These are phyloP conservation scores for Lizonia empirigonia DNA, from an alignment of 2,329 filamentous ascomycete genomes.

Conservation along the genomic window DNA sequence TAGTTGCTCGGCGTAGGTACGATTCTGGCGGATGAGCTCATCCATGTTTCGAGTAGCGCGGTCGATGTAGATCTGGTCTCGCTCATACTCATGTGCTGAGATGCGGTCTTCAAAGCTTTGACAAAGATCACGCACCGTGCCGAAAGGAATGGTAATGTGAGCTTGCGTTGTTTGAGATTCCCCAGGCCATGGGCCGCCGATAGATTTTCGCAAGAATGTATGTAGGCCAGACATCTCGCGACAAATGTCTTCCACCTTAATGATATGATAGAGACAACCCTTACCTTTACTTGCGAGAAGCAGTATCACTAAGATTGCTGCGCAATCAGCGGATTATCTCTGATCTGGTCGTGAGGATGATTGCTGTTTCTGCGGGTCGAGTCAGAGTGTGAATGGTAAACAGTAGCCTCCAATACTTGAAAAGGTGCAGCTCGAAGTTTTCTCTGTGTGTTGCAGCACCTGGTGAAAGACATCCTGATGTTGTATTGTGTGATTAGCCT, in stretches of 20 bases:
- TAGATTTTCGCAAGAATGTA: neutral
- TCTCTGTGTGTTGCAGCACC: neutral
- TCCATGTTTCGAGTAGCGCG: neutral
- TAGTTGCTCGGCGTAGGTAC: conserved; percentile 6
- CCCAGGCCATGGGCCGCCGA: neutral
- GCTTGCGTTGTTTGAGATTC: neutral
- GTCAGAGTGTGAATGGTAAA: neutral
- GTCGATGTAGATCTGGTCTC: neutral
- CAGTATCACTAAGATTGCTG: too few relatives aligned
- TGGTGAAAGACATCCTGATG: neutral
- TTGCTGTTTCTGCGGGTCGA: neutral
- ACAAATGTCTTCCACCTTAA: too few relatives aligned
- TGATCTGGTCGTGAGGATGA: too few relatives aligned
- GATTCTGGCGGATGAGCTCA: neutral
- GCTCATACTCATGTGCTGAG: neutral
- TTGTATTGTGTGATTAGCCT: neutral
- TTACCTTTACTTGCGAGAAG: too few relatives aligned
- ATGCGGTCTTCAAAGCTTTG: neutral
- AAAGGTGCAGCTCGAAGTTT: neutral
- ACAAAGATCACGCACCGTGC: neutral
- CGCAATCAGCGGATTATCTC: neutral
- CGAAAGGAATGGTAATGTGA: neutral
- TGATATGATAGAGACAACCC: too few relatives aligned
- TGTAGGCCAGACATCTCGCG: neutral
- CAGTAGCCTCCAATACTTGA: neutral